phyloP scores from a whole-genome alignment of 2,329 filamentous ascomycete species.

The Aspergillus sp. region DNA sequence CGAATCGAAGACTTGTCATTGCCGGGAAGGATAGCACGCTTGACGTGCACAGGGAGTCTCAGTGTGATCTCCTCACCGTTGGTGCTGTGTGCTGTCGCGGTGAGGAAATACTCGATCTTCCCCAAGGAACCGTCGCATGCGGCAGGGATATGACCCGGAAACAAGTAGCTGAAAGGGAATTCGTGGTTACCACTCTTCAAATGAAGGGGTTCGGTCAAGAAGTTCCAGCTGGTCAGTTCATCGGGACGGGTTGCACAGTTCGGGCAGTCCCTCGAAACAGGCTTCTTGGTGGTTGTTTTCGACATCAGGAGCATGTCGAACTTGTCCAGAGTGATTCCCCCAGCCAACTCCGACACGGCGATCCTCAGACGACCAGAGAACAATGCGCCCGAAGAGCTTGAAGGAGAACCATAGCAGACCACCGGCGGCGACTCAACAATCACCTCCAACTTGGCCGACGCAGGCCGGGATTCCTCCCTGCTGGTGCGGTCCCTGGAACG shows the following conservation, averaged over 20 bases:
- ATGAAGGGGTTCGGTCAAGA: slow-evolving; percentile 49
- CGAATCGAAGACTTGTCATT: slow-evolving; percentile 80
- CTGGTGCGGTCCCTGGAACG: slow-evolving; percentile 29
- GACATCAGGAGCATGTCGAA: slow-evolving; percentile 65
- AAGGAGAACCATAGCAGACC: slow-evolving; percentile 67
- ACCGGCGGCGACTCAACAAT: slow-evolving; percentile 78
- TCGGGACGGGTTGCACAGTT: slow-evolving; percentile 65
- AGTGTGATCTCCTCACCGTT: slow-evolving; percentile 56
- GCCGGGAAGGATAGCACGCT: slow-evolving; percentile 69
- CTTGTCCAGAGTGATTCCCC: slow-evolving; percentile 55
- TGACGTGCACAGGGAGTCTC: slow-evolving; percentile 60
- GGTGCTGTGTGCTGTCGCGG: slow-evolving; percentile 54
- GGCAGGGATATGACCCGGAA: slow-evolving; percentile 78
- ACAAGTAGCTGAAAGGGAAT: slow-evolving; percentile 81
- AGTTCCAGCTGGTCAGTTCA: slow-evolving; percentile 69
- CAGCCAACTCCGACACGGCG: slow-evolving; percentile 54
- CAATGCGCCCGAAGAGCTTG: slow-evolving; percentile 70
- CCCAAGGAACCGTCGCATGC: slow-evolving; percentile 66
- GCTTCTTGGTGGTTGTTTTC: slow-evolving; percentile 67
- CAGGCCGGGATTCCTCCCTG: slow-evolving; percentile 22
- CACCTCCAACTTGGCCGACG: slow-evolving; percentile 47
- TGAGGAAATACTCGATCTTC: slow-evolving; percentile 68
- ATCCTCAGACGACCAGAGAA: slow-evolving; percentile 76
- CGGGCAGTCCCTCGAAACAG: slow-evolving; percentile 67
- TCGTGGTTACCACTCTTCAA: slow-evolving; percentile 53